phyloP scores from a whole-genome alignment of 1,284 basidiomycete genomes.

The Ceratorhiza oryzae-sativae region DNA sequence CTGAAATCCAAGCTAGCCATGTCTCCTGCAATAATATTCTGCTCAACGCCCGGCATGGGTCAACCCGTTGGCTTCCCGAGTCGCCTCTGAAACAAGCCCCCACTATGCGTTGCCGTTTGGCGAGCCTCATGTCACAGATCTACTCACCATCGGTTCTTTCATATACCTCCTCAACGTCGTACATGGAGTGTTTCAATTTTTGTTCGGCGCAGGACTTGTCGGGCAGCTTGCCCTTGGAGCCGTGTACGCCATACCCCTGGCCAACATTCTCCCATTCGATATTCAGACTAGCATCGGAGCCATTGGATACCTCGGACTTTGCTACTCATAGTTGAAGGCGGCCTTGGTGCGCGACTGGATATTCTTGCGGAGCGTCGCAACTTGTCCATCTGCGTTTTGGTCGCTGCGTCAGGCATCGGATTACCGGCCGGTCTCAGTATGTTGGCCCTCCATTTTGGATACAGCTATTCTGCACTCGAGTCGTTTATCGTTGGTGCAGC shows the following conservation, averaged over 20 bases:
- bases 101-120: conserved; percentile 15
- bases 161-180: conserved; percentile 52
- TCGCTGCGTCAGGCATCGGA: conserved; percentile 57
- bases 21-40: neutral
- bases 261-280: conserved; percentile 52
- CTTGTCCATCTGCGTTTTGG: conserved; percentile 54
- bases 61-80: neutral
- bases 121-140: conserved; percentile 46
- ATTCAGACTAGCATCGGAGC: conserved; percentile 57
- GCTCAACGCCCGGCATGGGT: neutral
- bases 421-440: conserved; percentile 57
- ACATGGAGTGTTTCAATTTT: conserved; percentile 47
- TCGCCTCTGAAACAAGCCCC: neutral
- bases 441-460: conserved; percentile 53
- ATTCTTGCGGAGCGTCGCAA: conserved; percentile 51
- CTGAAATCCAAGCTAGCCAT: no score
- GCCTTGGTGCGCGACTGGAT: conserved; percentile 54
- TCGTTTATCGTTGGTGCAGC: conserved; percentile 62
- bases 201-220: conserved; percentile 52
- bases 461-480: conserved; percentile 52
- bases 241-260: conserved; percentile 58
- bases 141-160: conserved; percentile 52
- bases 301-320: conserved; percentile 62
- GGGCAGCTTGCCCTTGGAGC: conserved; percentile 60
- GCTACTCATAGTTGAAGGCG: conserved; percentile 62